Evolutionary conservation across 192 early-diverging fungal genomes (phyloP).

Genomic region (Backusella circina): DNA sequence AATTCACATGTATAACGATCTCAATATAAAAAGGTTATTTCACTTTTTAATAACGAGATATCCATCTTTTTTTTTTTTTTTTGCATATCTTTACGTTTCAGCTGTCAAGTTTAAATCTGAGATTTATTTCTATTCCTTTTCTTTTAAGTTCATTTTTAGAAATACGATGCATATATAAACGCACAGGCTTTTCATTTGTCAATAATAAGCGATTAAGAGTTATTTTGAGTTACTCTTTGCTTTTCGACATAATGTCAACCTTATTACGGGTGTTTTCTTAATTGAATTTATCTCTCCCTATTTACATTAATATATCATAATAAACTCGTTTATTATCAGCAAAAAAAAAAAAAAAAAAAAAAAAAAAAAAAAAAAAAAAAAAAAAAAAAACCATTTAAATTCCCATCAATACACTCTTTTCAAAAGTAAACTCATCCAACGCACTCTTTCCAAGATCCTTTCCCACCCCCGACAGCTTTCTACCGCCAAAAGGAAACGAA

Average conservation of each 20-base stretch:
- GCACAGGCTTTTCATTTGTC: not conserved
- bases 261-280: not conserved
- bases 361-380: no score
- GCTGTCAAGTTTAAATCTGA: not conserved
- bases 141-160: no score
- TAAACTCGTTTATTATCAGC: not conserved
- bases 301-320: not conserved
- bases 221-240: constrained; percentile 76
- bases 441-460: constrained; percentile 53
- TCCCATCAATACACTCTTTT: constrained; percentile 36
- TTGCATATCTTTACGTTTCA: not conserved
- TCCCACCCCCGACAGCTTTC: constrained; percentile 56
- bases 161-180: no score
- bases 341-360: no score
- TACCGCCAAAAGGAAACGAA: constrained; percentile 58
- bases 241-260: not conserved
- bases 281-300: not conserved
- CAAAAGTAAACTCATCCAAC: constrained; percentile 46
- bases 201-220: not conserved
- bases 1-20: not conserved
- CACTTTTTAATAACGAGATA: not conserved
- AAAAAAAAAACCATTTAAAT: no score
- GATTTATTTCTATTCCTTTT: no score
- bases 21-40: not conserved
- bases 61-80: no score